Percentiles rank a stretch among this genome's conserved stretches.
Conservation (phyloP, 148 eudicot genomes). For the Salicornia ramosissima region DNA sequence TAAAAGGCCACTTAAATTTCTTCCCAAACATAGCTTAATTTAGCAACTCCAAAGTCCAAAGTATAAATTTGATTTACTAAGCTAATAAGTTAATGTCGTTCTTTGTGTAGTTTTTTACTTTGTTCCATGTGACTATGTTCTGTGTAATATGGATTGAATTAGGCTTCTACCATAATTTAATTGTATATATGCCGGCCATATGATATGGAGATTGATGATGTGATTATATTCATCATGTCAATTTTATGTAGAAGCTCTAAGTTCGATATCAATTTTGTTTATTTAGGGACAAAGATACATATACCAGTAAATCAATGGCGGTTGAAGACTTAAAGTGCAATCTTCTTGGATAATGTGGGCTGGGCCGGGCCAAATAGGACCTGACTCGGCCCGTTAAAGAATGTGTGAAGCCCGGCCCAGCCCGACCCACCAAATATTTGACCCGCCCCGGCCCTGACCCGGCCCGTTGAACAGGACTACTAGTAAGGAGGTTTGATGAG, state of each 20-base stretch:
- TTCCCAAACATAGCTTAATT: constrained; percentile 3
- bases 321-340: constrained; percentile 19
- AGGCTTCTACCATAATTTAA: constrained; percentile 25
- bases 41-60: constrained; percentile 6
- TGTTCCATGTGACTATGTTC: constrained; percentile 30
- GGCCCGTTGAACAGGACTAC: too few species aligned
- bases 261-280: constrained; percentile 12
- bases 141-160: constrained; percentile 17
- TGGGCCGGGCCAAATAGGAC: too few species aligned
- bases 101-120: constrained; percentile 12
- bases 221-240: constrained; percentile 12
- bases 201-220: constrained; percentile 22
- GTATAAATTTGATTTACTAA: not conserved
- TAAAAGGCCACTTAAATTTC: too few species aligned
- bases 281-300: not conserved
- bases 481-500: too few species aligned
- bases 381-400: too few species aligned
- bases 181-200: not conserved
- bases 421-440: too few species aligned
- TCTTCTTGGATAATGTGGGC: too few species aligned
- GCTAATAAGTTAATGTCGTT: not conserved
- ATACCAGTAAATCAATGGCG: not conserved
- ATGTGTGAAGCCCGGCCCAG: too few species aligned
- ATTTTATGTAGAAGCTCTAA: constrained; percentile 15
- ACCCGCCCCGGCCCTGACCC: too few species aligned